Percentiles rank a stretch among this genome's conserved stretches.
Conservation (phyloP, 495 filamentous ascomycete genomes). For the Recurvomyces mirabilis region DNA sequence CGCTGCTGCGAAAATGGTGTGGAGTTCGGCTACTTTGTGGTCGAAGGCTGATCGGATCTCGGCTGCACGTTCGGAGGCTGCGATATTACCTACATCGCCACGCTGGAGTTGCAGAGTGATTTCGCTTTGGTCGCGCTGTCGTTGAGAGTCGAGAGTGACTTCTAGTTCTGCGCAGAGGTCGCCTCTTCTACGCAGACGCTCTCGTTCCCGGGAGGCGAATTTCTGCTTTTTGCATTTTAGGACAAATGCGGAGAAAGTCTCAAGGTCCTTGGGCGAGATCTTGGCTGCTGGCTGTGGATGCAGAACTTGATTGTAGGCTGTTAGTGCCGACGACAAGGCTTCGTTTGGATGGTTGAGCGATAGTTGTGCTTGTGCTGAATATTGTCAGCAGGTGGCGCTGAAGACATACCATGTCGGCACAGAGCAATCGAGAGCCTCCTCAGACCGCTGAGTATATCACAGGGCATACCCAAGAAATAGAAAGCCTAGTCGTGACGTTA, state of each 20-base stretch:
- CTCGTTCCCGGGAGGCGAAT: conserved; percentile 44
- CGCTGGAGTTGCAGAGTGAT: conserved; percentile 28
- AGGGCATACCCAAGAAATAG: conserved; percentile 49
- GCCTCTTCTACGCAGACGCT: conserved; percentile 31
- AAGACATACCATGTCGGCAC: neutral
- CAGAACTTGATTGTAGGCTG: conserved; percentile 64
- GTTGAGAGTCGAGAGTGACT: conserved; percentile 34
- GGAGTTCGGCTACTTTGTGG: conserved; percentile 48
- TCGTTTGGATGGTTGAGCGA: conserved; percentile 61
- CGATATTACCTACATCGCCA: conserved; percentile 29
- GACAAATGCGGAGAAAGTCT: conserved; percentile 47
- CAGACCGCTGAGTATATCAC: neutral
- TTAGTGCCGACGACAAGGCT: conserved; percentile 57
- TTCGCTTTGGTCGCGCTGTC: conserved; percentile 37
- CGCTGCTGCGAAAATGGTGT: conserved; percentile 51
- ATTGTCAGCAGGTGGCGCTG: neutral
- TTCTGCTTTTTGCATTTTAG: conserved; percentile 60
- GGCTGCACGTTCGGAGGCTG: conserved; percentile 40
- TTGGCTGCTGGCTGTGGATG: conserved; percentile 36
- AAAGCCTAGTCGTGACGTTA: no score
- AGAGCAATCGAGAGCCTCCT: neutral
- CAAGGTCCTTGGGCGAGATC: conserved; percentile 36
- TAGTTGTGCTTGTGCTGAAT: conserved; percentile 61
- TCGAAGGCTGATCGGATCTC: conserved; percentile 33
- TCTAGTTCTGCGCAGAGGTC: conserved; percentile 48